These are phyloP conservation scores for Lactifluus hygrophoroides DNA, from an alignment of 768 basidiomycete genomes.

Conservation along the genomic window DNA sequence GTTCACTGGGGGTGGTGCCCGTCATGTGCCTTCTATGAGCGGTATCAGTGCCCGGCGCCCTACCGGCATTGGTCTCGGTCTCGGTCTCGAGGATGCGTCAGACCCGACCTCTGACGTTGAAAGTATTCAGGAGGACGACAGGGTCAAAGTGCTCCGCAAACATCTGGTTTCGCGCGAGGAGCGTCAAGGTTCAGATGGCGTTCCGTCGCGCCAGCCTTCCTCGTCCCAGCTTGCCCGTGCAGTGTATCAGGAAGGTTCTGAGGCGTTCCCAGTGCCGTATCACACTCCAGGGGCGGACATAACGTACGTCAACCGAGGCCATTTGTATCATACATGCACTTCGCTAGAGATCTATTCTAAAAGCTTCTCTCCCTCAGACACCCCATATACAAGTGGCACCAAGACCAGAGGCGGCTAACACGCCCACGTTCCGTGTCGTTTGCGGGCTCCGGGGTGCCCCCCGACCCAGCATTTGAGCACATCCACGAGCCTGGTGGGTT, in stretches of 20 bases:
- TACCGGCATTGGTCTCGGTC: constrained; percentile 9
- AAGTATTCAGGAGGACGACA: constrained; percentile 71
- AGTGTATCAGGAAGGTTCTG: constrained; percentile 40
- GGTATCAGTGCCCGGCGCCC: constrained; percentile 34
- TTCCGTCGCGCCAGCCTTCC: constrained; percentile 24
- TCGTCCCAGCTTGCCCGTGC: constrained; percentile 20
- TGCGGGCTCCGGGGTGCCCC: constrained; percentile 42
- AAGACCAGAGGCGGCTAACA: constrained; percentile 52
- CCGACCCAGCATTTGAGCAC: constrained; percentile 79
- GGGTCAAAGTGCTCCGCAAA: constrained; percentile 66
- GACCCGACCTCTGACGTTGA: constrained; percentile 37
- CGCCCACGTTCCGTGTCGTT: constrained; percentile 68
- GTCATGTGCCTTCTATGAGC: constrained; percentile 26
- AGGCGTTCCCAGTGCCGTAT: constrained; percentile 83
- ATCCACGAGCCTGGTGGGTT: constrained; percentile 96
- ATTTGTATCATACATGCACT: background rate
- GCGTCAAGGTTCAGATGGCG: constrained; percentile 32
- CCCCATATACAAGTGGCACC: constrained; percentile 93
- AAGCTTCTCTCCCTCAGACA: constrained; percentile 40
- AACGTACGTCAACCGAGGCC: constrained; percentile 52
- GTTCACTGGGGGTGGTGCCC: constrained; percentile 15
- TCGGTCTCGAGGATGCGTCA: constrained; percentile 23
- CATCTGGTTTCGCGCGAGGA: constrained; percentile 77
- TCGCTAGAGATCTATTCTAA: background rate
- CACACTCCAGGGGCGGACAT: constrained; percentile 83